Percentiles rank a stretch among this genome's conserved stretches.
Conservation (phyloP, 2,329 filamentous ascomycete species). For the Colletotrichum gigasporum region DNA sequence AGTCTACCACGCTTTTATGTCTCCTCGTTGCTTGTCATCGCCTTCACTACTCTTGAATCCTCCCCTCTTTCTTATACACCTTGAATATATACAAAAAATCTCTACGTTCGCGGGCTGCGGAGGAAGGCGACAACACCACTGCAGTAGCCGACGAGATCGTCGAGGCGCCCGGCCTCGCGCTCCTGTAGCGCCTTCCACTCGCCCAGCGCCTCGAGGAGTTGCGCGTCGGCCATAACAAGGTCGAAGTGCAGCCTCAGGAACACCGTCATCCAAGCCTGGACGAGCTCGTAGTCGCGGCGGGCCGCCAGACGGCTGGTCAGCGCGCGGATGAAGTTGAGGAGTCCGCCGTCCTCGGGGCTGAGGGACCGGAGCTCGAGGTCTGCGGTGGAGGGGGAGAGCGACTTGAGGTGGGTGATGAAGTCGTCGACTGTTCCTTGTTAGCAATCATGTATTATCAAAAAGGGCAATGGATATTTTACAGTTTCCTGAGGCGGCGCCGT, state of each 20-base stretch:
- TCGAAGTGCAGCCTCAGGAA: constrained; percentile 83
- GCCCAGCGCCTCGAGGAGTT: constrained; percentile 66
- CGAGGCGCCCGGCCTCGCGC: constrained; percentile 75
- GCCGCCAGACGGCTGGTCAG: constrained; percentile 75
- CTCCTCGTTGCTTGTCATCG: no score
- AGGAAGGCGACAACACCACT: constrained; percentile 87
- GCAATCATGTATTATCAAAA: constrained; percentile 21
- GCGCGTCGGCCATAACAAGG: constrained; percentile 58
- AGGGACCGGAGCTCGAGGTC: constrained; percentile 93
- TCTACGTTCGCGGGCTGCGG: constrained; percentile 66
- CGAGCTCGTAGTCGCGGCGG: constrained; percentile 88
- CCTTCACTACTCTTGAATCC: no score
- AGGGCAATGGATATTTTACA: constrained; percentile 59
- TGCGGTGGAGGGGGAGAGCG: constrained; percentile 82
- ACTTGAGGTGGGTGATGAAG: constrained; percentile 82
- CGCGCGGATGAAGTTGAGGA: constrained; percentile 82
- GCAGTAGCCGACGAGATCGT: constrained; percentile 85
- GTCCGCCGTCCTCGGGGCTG: constrained; percentile 70
- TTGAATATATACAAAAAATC: background rate
- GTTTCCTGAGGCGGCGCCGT: constrained; percentile 62
- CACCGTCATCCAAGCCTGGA: constrained; percentile 97
- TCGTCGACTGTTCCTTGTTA: constrained; percentile 58
- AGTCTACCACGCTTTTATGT: no score
- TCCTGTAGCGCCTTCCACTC: constrained; percentile 80
- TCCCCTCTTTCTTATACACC: no score